Percentiles rank a stretch among this genome's conserved stretches.
These are phyloP conservation scores for Globomyces pollinis-pini DNA, from an alignment of 192 early-diverging fungal species.

Conservation along the genomic window DNA sequence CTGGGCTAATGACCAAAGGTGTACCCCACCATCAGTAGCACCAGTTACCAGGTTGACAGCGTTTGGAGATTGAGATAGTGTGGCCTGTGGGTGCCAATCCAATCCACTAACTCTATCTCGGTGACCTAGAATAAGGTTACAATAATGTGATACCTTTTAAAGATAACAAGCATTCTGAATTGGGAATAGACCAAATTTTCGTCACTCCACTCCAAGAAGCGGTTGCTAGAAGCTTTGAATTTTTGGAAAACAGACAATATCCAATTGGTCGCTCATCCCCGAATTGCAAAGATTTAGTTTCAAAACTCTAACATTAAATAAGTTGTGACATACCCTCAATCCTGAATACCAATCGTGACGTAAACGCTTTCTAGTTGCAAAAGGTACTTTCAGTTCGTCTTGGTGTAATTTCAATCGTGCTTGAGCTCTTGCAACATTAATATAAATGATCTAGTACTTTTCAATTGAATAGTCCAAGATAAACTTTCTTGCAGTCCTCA, in stretches of 20 bases:
- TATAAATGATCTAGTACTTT: too few relatives aligned
- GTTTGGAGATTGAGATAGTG: conserved; percentile 42
- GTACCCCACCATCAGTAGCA: conserved; percentile 66
- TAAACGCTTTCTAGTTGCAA: conserved; percentile 60
- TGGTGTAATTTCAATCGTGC: conserved; percentile 56
- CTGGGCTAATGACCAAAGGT: conserved; percentile 81
- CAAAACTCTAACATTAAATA: too few relatives aligned
- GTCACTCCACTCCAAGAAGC: conserved; percentile 78
- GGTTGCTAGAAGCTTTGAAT: conserved; percentile 68
- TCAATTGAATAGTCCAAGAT: conserved; percentile 70
- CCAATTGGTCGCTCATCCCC: conserved; percentile 82
- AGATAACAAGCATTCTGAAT: conserved; percentile 48
- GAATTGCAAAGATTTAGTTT: conserved; percentile 72
- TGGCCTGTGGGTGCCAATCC: conserved; percentile 79
- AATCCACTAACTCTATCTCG: conserved; percentile 81
- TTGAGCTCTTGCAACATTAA: too few relatives aligned
- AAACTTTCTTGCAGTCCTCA: conserved; percentile 59
- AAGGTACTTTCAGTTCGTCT: conserved; percentile 55
- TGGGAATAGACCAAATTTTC: conserved; percentile 83
- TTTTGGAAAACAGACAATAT: conserved; percentile 69
- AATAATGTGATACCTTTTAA: conserved; percentile 39
- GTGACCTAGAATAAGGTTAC: conserved; percentile 62
- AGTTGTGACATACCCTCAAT: too few relatives aligned
- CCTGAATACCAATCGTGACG: conserved; percentile 65
- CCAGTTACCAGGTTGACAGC: conserved; percentile 77